phyloP scores from a whole-genome alignment of 2,329 filamentous ascomycete genomes.

The Hypomyces rosellus region DNA sequence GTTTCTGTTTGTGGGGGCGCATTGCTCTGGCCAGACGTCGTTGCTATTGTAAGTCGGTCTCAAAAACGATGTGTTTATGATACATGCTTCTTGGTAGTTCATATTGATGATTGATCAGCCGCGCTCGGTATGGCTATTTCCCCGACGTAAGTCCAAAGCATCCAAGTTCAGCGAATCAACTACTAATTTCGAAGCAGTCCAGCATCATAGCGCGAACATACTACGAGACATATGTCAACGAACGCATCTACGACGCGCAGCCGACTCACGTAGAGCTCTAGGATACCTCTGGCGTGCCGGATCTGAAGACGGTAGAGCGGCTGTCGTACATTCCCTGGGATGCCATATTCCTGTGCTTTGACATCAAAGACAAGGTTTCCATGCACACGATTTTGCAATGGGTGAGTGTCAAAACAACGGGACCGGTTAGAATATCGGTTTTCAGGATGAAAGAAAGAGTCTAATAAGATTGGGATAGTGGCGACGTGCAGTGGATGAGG shows the following conservation, averaged over 20 bases:
- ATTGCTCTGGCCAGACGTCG: constrained; percentile 29
- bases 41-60: constrained; percentile 32
- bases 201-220: constrained; percentile 25
- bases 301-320: constrained; percentile 28
- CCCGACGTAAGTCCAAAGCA: constrained; percentile 25
- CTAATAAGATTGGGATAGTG: constrained; percentile 19
- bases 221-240: constrained; percentile 30
- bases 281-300: constrained; percentile 35
- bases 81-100: not conserved
- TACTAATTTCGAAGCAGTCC: constrained; percentile 18
- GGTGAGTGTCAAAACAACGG: constrained; percentile 19
- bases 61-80: too few species aligned
- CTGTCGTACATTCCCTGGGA: constrained; percentile 32
- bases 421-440: not conserved
- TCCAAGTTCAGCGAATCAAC: not conserved
- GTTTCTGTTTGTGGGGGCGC: constrained; percentile 32
- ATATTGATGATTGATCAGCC: constrained; percentile 20
- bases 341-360: constrained; percentile 33
- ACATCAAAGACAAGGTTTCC: constrained; percentile 28
- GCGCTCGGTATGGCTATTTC: constrained; percentile 31
- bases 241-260: constrained; percentile 19
- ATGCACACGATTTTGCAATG: constrained; percentile 30
- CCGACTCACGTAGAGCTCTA: constrained; percentile 29
- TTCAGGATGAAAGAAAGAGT: not conserved
- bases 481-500: constrained; percentile 21